These are phyloP conservation scores for Hanseniaspora valbyensis DNA, from an alignment of 805 yeast genomes.

Conservation along the genomic window DNA sequence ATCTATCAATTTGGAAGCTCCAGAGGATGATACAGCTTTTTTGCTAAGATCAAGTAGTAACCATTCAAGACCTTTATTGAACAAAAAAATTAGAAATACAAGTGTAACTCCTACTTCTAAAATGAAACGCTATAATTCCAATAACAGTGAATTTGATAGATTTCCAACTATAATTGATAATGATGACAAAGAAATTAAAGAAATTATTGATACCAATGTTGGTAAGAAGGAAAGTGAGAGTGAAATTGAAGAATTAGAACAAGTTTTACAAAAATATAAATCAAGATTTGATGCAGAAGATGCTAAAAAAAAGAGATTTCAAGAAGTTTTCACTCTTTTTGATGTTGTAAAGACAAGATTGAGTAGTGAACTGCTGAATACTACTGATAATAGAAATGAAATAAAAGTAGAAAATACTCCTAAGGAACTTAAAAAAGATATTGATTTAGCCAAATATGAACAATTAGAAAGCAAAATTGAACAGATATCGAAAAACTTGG, in stretches of 20 bases:
- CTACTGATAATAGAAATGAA: neutral
- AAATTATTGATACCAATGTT: neutral
- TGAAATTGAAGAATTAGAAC: slow-evolving; percentile 3
- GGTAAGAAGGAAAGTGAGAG: neutral
- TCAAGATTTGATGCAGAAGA: slow-evolving; percentile 6
- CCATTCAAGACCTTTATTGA: neutral
- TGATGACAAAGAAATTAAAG: neutral
- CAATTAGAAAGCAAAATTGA: slow-evolving; percentile 1
- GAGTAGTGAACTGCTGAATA: neutral
- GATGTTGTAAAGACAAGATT: slow-evolving; percentile 4
- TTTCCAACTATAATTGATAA: no score
- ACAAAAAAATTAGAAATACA: neutral
- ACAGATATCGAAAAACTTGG: neutral
- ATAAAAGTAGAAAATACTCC: neutral
- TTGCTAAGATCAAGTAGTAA: neutral
- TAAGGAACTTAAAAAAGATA: no score
- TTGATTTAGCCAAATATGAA: no score
- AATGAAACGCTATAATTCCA: no score
- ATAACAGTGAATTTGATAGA: no score
- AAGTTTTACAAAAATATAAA: slow-evolving; percentile 1
- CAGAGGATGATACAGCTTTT: neutral
- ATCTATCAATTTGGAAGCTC: neutral
- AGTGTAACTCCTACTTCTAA: no score
- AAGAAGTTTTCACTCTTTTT: slow-evolving; percentile 2
- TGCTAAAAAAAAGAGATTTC: slow-evolving; percentile 7